Conservation (phyloP, 1,284 basidiomycete species). For the Microbotryum saponariae region DNA sequence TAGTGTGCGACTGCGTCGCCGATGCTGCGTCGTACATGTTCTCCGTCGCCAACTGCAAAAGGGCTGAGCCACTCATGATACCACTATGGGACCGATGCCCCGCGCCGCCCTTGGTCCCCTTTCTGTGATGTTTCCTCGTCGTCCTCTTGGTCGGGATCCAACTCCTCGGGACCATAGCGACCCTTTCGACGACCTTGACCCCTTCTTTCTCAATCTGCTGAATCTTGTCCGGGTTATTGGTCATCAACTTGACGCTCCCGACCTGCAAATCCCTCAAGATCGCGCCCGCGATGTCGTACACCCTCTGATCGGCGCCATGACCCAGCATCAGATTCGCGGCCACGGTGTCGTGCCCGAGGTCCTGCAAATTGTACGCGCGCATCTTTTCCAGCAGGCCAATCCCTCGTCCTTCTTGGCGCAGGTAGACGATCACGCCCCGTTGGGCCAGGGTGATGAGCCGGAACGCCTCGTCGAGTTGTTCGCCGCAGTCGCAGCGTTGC, state of each 20-base stretch:
- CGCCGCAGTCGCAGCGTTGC: constrained; percentile 98
- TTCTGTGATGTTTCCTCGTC: constrained; percentile 32
- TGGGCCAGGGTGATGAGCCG: constrained; percentile 74
- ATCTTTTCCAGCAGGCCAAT: constrained; percentile 96
- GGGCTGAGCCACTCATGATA: constrained; percentile 1
- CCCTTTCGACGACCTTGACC: constrained; percentile 69
- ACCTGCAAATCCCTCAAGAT: constrained; percentile 84
- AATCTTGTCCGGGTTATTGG: constrained; percentile 98
- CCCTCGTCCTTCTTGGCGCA: constrained; percentile 97
- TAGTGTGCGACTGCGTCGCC: constrained; percentile 21
- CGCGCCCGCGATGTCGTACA: constrained; percentile 82
- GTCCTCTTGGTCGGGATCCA: constrained; percentile 51
- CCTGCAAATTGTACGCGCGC: constrained; percentile 95
- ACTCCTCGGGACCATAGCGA: constrained; percentile 87
- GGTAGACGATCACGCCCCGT: constrained; percentile 90
- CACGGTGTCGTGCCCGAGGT: constrained; percentile 96
- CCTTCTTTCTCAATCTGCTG: constrained; percentile 77
- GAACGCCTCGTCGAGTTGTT: constrained; percentile 95
- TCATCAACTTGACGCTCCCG: constrained; percentile 71
- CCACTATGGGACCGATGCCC: no score
- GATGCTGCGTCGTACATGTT: neutral
- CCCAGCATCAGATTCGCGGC: constrained; percentile 93
- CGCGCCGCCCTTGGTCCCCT: neutral
- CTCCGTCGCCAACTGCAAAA: neutral
- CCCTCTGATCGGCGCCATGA: constrained; percentile 86